Conservation (phyloP, 2,329 filamentous ascomycete genomes). For the Fusarium papillatum region DNA sequence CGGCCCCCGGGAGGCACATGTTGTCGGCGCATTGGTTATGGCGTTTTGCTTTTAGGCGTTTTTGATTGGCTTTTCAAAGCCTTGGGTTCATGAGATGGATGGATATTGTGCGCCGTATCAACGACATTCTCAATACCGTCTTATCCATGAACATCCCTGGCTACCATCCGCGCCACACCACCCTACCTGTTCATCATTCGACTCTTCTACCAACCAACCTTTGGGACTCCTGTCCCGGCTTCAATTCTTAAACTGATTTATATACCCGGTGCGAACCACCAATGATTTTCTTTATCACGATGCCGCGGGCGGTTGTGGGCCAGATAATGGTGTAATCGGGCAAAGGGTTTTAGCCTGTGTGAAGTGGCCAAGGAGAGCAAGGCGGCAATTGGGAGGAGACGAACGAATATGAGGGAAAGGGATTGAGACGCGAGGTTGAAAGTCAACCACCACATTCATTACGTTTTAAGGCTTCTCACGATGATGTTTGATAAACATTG, state of each 20-base stretch:
- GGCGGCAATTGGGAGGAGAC: not conserved
- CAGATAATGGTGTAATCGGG: constrained; percentile 31
- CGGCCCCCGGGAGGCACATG: constrained; percentile 35
- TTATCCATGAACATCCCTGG: constrained; percentile 9
- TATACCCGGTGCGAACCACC: constrained; percentile 44
- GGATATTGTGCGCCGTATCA: constrained; percentile 22
- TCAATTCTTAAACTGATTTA: constrained; percentile 43
- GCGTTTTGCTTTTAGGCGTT: constrained; percentile 50
- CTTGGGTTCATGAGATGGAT: constrained; percentile 12
- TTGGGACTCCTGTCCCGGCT: constrained; percentile 26
- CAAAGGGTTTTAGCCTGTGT: not conserved
- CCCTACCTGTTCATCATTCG: constrained; percentile 16
- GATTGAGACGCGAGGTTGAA: constrained; percentile 5
- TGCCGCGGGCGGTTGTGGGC: constrained; percentile 28
- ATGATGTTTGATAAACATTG: constrained; percentile 28
- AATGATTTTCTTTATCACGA: constrained; percentile 30
- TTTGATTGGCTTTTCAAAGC: constrained; percentile 31
- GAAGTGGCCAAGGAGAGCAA: constrained; percentile 5
- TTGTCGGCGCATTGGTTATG: constrained; percentile 51
- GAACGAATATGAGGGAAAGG: not conserved
- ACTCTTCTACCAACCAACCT: constrained; percentile 26
- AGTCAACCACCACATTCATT: constrained; percentile 30
- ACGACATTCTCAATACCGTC: constrained; percentile 12
- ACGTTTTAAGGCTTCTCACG: constrained; percentile 30
- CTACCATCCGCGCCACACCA: constrained; percentile 5